A percentile compares a stretch with the other conserved stretches of the same genome.
Evolutionary conservation across 2,329 filamentous ascomycete species (phyloP).

Genomic region (Thermochaetoides dissita): DNA sequence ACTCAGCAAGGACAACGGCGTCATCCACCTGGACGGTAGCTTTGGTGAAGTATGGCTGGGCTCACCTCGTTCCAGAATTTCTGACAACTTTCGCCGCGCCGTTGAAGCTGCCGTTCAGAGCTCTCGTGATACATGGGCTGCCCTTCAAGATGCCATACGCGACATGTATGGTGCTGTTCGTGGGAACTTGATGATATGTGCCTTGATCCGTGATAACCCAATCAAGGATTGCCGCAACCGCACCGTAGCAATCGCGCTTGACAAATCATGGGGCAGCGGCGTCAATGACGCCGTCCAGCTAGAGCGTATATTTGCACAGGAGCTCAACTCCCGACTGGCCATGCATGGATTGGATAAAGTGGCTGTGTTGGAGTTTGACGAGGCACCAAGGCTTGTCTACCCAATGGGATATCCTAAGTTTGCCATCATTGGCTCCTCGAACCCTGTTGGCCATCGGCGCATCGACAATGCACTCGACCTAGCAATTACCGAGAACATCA

Average conservation of each 20-base stretch:
- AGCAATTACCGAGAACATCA: slow-evolving; percentile 9
- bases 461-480: slow-evolving; percentile 9
- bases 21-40: slow-evolving; percentile 12
- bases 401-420: slow-evolving; percentile 7
- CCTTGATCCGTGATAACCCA: slow-evolving; percentile 12
- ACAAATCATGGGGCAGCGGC: slow-evolving; percentile 5
- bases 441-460: neutral
- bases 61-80: slow-evolving; percentile 8
- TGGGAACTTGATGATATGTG: slow-evolving; percentile 14
- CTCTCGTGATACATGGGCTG: slow-evolving; percentile 10
- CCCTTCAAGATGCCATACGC: slow-evolving; percentile 7
- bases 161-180: slow-evolving; percentile 6
- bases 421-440: neutral
- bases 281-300: neutral
- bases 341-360: slow-evolving; percentile 6
- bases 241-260: slow-evolving; percentile 7
- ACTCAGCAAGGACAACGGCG: slow-evolving; percentile 13
- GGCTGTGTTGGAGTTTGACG: slow-evolving; percentile 6
- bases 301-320: slow-evolving; percentile 3
- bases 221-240: slow-evolving; percentile 11
- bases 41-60: slow-evolving; percentile 8
- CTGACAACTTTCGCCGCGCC: slow-evolving; percentile 11
- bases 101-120: slow-evolving; percentile 9
- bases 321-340: slow-evolving; percentile 5
- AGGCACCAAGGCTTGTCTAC: slow-evolving; percentile 3